Evolutionary conservation across 73 alveolate genomes (phyloP).

Genomic region (Tetrahymena thermophila): DNA sequence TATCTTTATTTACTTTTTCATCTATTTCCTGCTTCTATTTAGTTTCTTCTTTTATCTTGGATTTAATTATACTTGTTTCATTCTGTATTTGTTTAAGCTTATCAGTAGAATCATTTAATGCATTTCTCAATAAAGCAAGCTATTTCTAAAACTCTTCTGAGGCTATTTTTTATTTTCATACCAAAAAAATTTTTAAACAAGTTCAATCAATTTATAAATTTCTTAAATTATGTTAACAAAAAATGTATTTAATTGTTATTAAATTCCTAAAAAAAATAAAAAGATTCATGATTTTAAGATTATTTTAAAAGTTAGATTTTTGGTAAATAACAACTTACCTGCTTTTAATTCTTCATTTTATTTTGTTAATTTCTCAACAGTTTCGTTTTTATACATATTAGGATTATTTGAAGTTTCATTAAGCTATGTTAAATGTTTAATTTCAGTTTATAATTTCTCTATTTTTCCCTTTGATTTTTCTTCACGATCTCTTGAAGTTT

Average conservation of each 20-base stretch:
- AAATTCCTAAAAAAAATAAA: no score
- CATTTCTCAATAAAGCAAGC: background rate
- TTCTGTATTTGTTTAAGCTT: slow-evolving; percentile 11
- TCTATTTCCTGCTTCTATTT: slow-evolving; percentile 53
- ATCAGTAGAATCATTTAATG: slow-evolving; percentile 1
- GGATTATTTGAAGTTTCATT: slow-evolving; percentile 28
- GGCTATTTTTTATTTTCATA: slow-evolving; percentile 1
- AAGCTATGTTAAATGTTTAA: slow-evolving; percentile 36
- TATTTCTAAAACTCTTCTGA: background rate
- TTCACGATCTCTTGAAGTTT: slow-evolving; percentile 74
- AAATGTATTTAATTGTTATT: background rate
- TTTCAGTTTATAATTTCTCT: slow-evolving; percentile 70
- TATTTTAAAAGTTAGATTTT: no score
- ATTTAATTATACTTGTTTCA: slow-evolving; percentile 22
- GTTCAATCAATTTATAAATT: background rate
- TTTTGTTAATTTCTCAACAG: slow-evolving; percentile 9
- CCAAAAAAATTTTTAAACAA: background rate
- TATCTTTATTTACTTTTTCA: slow-evolving; percentile 44
- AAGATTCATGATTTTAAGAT: no score
- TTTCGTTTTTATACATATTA: slow-evolving; percentile 7
- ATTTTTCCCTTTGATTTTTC: slow-evolving; percentile 80
- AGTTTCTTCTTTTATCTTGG: slow-evolving; percentile 17
- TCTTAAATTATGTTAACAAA: no score
- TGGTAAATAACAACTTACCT: background rate
- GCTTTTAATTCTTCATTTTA: slow-evolving; percentile 13